Conservation (phyloP, 2,329 filamentous ascomycete genomes). For the Cytospora mali region DNA sequence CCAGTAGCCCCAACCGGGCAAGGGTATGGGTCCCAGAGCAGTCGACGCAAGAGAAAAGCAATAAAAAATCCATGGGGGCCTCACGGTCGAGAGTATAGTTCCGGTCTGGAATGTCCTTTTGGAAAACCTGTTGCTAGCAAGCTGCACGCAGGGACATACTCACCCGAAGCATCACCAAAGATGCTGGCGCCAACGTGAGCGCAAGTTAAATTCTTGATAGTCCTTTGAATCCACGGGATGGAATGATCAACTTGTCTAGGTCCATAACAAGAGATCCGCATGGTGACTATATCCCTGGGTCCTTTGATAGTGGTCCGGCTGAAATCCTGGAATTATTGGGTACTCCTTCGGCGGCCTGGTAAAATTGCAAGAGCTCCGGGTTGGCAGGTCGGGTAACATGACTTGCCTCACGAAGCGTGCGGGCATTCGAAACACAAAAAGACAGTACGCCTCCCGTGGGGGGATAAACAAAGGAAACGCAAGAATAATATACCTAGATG, state of each 20-base stretch:
- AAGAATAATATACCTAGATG: slow-evolving; percentile 60
- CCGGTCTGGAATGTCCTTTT: neutral
- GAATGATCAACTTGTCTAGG: neutral
- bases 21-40: neutral
- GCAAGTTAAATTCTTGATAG: neutral
- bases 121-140: slow-evolving; percentile 21
- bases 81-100: neutral
- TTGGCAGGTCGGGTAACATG: slow-evolving; percentile 31
- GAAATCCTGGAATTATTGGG: slow-evolving; percentile 3
- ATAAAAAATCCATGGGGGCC: slow-evolving; percentile 1
- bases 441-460: slow-evolving; percentile 48
- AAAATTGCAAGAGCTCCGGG: slow-evolving; percentile 27
- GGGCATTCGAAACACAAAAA: slow-evolving; percentile 37
- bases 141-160: slow-evolving; percentile 19
- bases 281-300: neutral
- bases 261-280: neutral
- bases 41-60: slow-evolving; percentile 6
- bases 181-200: neutral
- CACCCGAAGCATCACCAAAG: slow-evolving; percentile 4
- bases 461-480: slow-evolving; percentile 53
- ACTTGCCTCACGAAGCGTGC: slow-evolving; percentile 8
- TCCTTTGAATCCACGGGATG: neutral
- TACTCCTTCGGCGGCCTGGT: neutral
- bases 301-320: neutral
- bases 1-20: neutral